Base-by-base conservation (phyloP, 75 land plant genomes). In the Chamaecyparis obtusa region DNA sequence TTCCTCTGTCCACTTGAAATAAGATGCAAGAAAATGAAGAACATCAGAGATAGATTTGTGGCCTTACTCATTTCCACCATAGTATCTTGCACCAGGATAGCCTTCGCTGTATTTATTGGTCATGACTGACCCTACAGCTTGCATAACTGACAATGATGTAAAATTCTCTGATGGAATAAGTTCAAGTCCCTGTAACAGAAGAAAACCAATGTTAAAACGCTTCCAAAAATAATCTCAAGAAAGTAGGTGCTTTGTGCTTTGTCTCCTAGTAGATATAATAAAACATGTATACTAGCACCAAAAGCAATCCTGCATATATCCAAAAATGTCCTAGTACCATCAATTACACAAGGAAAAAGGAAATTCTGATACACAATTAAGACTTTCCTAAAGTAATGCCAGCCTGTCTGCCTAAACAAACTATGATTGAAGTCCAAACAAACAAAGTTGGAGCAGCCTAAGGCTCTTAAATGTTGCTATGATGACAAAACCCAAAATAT, bases 51-150 rank as follows among this genome's bases (percentile, higher is more conserved):
- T 19, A 7, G 5, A 21, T 17, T 79, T 6, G 32, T 30, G n/a
- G n/a, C 48, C 95, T 39, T 95, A 96, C 97, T 96, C 97, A 88
- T 96, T 96, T 88, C 97, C 96, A 76, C 97, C 97, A 84, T 96
- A 96, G 88, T 96, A 96, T 89, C 97, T 89, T 4, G 96, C 96
- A 57, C 97, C 97, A 83, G 96, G 96, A 88, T 93, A 93, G 0
- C 97, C 97, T 81, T 95, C 97, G 85, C 94, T 92, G 90, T 96
- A 94, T 74, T 96, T 96, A 88, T 96, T 96, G 84, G 97, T 96
- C 96, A 96, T 93, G 27, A 93, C 87, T 15, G 96, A 95, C 37
- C 97, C 97, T 41, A 94, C 94, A 1, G 97, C 96, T 89, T 96
- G 92, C 96, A 96, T 96, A 48, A 96, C 97, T 19, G 97, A 93